Evolutionary conservation across 371 early-diverging fungal species (phyloP), one percentile per base, ranked within the genome.

Genomic region (Mucor circinelloides): DNA sequence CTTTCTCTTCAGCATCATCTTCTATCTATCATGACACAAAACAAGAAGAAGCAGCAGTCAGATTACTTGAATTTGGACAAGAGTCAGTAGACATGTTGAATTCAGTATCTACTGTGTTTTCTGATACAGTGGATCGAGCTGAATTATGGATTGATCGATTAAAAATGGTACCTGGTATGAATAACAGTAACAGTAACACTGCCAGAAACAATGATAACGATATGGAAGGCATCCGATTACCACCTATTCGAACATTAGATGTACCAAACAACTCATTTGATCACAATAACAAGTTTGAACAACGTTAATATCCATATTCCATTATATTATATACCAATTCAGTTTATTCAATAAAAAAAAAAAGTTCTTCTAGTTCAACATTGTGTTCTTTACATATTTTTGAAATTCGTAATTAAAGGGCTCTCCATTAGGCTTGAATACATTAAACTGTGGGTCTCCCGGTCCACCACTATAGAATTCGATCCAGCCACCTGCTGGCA

Each of bases 41-140:
- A 61, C 71, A 69, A 46, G 73, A 80, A 52, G 75, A 75, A 50
- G 66, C 73, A 15, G 79, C 82, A 10, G 68, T 77, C n/a, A 63
- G 69, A 17, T 48, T 82, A 28, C 61, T 88, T 38, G 81, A 79
- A 5, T 88, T 97, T 63, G 96, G 95, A 5, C 85, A 87, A 32
- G 97, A 97, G 78, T 92, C 93, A 1, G 82, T 88, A 7, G 86
- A 83, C 21, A 94, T 95, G 93, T 85, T 97, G 25, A 79, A 88
- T 40, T 87, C 88, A 10, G 89, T 97, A 9, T 82, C 89, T 10
- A 71, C 71, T 25, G 90, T 96, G 17, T 94, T 96, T 75, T 81
- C 84, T 21, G 89, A 92, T 52, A 90, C 93, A 6, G 86, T 94
- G 2, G 82, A 82, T 38, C 87, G 91, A 58, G 96, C 95, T 6